Base-by-base conservation (phyloP, 2,329 filamentous ascomycete genomes). In the Pseudogymnoascus sp. region DNA sequence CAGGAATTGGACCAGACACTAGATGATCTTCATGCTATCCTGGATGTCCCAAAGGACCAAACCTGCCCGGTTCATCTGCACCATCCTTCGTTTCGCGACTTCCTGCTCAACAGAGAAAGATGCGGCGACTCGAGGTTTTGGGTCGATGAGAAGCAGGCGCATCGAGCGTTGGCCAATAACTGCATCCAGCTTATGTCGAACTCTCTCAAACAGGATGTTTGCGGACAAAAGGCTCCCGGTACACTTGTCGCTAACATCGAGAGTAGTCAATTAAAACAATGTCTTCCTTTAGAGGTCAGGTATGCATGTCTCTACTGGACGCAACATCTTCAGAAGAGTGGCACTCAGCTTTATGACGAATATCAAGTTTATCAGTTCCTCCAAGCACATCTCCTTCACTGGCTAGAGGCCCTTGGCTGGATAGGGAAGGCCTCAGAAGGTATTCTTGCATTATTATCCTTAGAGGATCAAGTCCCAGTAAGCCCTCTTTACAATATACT, bases 291-390 rank as follows among this genome's bases (percentile, higher is more conserved):
- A 6, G 69, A 73, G 10, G 29, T 77, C 8, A 67, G 71, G 61
- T 80, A 80, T 68, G 75, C 74, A 12, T 77, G 73, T 65, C 68
- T 67, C 1, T 76, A 77, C 64, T 79, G 75, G 76, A 66, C 70
- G 0, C 62, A 72, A n/a, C 76, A 78, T 61, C 61, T 69, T 9
- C 63, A 69, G 64, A 61, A 68, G 31, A 71, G 71, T 65, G 65
- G 63, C 55, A 33, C 62, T 60, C 65, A 65, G 39, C 68, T 74
- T 58, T 63, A 59, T 64, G 68, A 74, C 65, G 63, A 64, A 17
- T 67, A 70, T 51, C 21, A 66, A 29, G 69, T 71, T 5, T 64
- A 76, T 59, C 1, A 59, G 0, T 80, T 80, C 64, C 66, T 80
- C 4, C 63, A 68, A 10, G 8, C 64, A 12, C 73, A 78, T 65